A percentile compares a stretch with the other conserved stretches of the same genome.
Evolutionary conservation across 2,329 filamentous ascomycete species (phyloP).

Genomic region (Lasiodiplodia hormozganensis): DNA sequence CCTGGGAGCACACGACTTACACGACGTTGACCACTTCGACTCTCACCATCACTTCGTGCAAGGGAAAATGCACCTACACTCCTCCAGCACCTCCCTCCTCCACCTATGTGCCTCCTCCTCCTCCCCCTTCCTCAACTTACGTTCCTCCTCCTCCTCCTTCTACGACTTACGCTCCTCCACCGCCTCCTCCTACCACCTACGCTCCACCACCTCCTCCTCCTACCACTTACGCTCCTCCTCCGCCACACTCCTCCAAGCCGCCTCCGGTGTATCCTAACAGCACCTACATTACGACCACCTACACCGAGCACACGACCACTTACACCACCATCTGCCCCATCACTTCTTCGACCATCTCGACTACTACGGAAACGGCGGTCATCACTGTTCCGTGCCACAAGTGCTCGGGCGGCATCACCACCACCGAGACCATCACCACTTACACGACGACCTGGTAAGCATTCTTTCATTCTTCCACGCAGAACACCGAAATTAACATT

Average conservation of each 20-base stretch:
- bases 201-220: not conserved
- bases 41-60: conserved; percentile 30
- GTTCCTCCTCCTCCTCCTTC: not conserved
- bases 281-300: conserved; percentile 14
- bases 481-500: conserved; percentile 24
- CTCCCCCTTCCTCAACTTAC: not conserved
- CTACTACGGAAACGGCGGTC: conserved; percentile 28
- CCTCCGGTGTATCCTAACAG: conserved; percentile 17
- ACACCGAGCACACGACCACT: conserved; percentile 18
- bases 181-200: not conserved
- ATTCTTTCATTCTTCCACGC: not conserved
- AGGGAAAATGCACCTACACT: conserved; percentile 18
- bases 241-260: too few species aligned
- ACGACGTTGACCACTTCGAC: conserved; percentile 29
- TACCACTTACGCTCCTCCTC: not conserved
- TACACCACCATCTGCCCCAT: conserved; percentile 33
- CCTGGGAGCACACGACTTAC: conserved; percentile 28
- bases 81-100: conserved; percentile 7
- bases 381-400: conserved; percentile 22
- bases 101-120: conserved; percentile 5
- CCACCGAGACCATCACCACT: conserved; percentile 6
- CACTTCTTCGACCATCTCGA: conserved; percentile 31
- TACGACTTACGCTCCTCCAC: not conserved
- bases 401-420: conserved; percentile 22
- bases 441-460: conserved; percentile 18